These are phyloP conservation scores for Gypsophila paniculata DNA, from an alignment of 179 eudicot genomes.

Conservation along the genomic window DNA sequence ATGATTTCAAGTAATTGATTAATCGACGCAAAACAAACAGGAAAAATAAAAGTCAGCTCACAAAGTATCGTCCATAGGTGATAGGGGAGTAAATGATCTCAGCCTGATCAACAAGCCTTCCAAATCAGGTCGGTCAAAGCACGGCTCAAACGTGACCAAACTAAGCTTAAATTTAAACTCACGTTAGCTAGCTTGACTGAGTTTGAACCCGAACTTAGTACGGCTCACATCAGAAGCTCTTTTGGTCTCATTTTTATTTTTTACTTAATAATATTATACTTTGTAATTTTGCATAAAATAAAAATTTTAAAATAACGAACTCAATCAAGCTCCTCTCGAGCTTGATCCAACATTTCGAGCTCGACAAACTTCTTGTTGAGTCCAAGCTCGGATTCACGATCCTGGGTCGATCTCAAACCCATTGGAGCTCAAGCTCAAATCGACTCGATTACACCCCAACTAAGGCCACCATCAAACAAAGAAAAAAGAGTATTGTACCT, in stretches of 20 bases:
- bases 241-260: not conserved
- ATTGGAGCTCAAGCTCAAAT: too few species aligned
- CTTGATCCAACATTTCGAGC: too few species aligned
- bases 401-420: too few species aligned
- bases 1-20: not conserved
- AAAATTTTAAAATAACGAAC: too few species aligned
- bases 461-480: not conserved
- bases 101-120: not conserved
- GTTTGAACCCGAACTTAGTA: not conserved
- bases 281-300: too few species aligned
- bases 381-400: too few species aligned
- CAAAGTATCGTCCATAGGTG: not conserved
- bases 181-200: not conserved
- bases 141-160: not conserved
- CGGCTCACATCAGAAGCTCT: not conserved
- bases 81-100: not conserved
- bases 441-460: too few species aligned
- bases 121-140: not conserved
- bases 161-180: too few species aligned
- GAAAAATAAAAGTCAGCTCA: not conserved
- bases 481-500: slow-evolving; percentile 40
- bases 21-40: not conserved
- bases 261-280: too few species aligned
- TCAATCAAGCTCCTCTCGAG: too few species aligned
- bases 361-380: too few species aligned